These are phyloP conservation scores for Pelargonium myrrhifolium DNA, from an alignment of 441 rosid species.

Conservation along the genomic window DNA sequence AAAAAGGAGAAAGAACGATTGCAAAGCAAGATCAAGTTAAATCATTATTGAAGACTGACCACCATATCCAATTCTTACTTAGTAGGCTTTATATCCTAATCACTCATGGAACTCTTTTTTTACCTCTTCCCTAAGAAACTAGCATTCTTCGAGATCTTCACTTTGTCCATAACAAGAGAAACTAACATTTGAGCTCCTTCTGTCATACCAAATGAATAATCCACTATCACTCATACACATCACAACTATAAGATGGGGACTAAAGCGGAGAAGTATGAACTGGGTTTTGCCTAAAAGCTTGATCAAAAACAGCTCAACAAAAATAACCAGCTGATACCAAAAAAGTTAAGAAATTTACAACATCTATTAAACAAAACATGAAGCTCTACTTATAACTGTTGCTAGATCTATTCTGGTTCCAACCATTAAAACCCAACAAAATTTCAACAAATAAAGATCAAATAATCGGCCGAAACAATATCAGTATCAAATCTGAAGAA, in stretches of 20 bases:
- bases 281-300: no score
- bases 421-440: neutral
- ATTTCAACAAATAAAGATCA: neutral
- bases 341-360: neutral
- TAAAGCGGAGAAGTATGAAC: no score
- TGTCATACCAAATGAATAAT: neutral
- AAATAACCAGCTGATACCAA: neutral
- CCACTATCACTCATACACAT: no score
- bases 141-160: neutral
- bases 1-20: neutral
- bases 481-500: neutral
- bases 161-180: neutral
- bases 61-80: neutral
- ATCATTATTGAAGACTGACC: neutral
- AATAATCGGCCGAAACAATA: slow-evolving; percentile 13
- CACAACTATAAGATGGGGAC: no score
- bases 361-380: neutral
- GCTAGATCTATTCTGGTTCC: neutral
- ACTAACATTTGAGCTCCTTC: neutral
- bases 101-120: neutral
- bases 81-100: neutral
- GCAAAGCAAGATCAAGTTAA: no score
- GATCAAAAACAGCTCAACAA: neutral
- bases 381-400: neutral
- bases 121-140: neutral